Evolutionary conservation across 2,329 filamentous ascomycete genomes (phyloP), one percentile per base, ranked within the genome.

Genomic region (Fusarium compactum): DNA sequence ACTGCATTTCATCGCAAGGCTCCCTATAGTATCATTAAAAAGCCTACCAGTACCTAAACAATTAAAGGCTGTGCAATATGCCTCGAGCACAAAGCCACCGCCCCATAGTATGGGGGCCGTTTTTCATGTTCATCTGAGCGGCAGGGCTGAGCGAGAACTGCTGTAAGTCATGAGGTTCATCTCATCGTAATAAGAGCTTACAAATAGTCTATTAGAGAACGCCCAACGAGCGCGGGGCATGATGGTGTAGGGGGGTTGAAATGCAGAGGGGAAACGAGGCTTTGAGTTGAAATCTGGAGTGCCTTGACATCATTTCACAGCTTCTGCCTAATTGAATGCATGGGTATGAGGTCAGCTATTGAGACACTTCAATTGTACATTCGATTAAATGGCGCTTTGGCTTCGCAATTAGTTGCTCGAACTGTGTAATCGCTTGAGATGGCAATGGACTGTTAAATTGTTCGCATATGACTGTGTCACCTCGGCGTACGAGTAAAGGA

Each of bases 281-380:
- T 43, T 7, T 12, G 12, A 20, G 10, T 51, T 27, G 48, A 52
- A 40, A 52, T n/a, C 5, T 15, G 7, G 20, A 2, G 7, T 18
- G 25, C 22, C 11, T 59, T 40, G 30, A 48, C 58, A 60, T 50
- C 32, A 61, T 48, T 7, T n/a, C 20, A 10, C 55, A 60, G 27
- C 2, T 20, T 43, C 44, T 60, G 58, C 34, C 20, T n/a, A 22
- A 53, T 53, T 14, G 16, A 20, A 6, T 14, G 12, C 24, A 53
- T 22, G n/a, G 2, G 27, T 29, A 11, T n/a, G 2, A 9, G 25
- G 32, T 25, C 8, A 52, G 14, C 12, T 6, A 27, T 6, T 8
- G 12, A 24, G 4, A 32, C 30, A 32, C 14, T 30, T 30, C 14
- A 30, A 30, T 30, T 30, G 29, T 30, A 15, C 12, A 15, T 30